These are phyloP conservation scores for Globisporangium mamillatum DNA, from an alignment of 352 stramenopile genomes.

Conservation along the genomic window DNA sequence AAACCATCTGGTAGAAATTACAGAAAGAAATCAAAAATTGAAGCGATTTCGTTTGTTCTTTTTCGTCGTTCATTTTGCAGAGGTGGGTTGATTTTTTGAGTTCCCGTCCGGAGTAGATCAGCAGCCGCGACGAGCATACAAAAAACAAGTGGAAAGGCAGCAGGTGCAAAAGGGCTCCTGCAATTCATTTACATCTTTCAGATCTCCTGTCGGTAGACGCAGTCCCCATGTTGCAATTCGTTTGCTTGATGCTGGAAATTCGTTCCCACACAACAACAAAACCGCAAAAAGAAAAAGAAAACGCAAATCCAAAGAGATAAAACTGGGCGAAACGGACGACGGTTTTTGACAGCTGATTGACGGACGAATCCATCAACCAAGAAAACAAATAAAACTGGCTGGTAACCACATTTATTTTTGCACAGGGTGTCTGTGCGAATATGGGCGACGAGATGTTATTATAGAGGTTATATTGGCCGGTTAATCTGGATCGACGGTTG, in stretches of 20 bases:
- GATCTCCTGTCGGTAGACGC: slow-evolving; percentile 5
- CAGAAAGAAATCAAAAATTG: neutral
- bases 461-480: neutral
- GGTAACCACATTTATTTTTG: neutral
- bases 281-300: neutral
- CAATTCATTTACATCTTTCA: slow-evolving; percentile 17
- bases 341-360: neutral
- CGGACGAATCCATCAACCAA: neutral
- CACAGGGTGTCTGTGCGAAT: neutral
- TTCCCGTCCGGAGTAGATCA: slow-evolving; percentile 1
- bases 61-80: neutral
- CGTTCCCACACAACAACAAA: slow-evolving; percentile 1
- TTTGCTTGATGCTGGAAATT: neutral
- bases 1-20: neutral
- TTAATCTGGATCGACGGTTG: neutral
- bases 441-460: neutral
- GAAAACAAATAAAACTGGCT: neutral
- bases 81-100: neutral
- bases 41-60: slow-evolving; percentile 6
- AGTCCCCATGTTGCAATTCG: neutral
- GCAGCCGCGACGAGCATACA: slow-evolving; percentile 6
- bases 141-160: neutral
- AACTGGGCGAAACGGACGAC: neutral
- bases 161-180: neutral
- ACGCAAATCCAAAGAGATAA: slow-evolving; percentile 4